These are phyloP conservation scores for Epichloe gansuensis DNA, from an alignment of 2,329 filamentous ascomycete species.

Conservation along the genomic window DNA sequence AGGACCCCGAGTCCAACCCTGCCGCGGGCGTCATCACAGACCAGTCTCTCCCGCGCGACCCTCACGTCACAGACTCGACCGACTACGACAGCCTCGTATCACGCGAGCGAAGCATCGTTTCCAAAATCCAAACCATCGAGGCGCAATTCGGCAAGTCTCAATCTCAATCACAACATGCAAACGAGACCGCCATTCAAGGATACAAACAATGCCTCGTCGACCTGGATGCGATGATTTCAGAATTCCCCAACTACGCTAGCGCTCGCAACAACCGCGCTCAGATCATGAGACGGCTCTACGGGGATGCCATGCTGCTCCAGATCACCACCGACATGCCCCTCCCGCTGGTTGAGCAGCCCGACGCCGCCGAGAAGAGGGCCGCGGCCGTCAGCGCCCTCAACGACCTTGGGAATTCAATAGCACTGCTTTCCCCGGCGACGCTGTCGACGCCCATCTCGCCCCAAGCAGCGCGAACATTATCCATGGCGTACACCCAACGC, in stretches of 20 bases:
- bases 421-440: constrained; percentile 42
- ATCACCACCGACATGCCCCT: constrained; percentile 24
- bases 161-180: constrained; percentile 22
- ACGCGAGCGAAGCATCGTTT: constrained; percentile 41
- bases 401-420: constrained; percentile 47
- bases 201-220: constrained; percentile 36
- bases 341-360: constrained; percentile 29
- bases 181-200: constrained; percentile 26
- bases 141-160: constrained; percentile 34
- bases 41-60: constrained; percentile 41
- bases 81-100: constrained; percentile 39
- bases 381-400: constrained; percentile 31
- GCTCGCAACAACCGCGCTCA: constrained; percentile 67
- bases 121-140: constrained; percentile 42
- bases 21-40: constrained; percentile 42
- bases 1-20: constrained; percentile 52
- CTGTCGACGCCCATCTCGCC: constrained; percentile 45
- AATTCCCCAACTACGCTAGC: constrained; percentile 55
- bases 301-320: constrained; percentile 43
- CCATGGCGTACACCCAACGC: constrained; percentile 60
- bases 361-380: constrained; percentile 23
- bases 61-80: constrained; percentile 37
- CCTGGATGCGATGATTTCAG: constrained; percentile 43
- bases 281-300: constrained; percentile 47
- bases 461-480: constrained; percentile 52